phyloP scores from a whole-genome alignment of 2,329 filamentous ascomycete genomes.

The Dissoconium aciculare region DNA sequence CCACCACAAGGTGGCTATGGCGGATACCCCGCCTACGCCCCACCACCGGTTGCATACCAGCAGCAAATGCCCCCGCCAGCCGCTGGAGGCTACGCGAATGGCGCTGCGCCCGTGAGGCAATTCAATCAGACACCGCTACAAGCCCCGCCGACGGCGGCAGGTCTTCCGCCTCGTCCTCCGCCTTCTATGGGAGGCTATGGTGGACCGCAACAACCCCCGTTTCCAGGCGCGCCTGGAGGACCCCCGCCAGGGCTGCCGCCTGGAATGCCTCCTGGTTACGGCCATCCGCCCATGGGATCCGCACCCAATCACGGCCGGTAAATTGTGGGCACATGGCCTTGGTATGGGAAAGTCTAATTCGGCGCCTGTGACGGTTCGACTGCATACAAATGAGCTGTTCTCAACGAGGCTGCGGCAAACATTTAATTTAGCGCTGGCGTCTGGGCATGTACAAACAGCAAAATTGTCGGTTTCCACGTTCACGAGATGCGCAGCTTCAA shows the following conservation, averaged over 20 bases:
- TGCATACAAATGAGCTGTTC: too few relatives aligned
- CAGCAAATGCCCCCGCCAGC: slow-evolving; percentile 13
- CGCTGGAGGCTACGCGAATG: slow-evolving; percentile 10
- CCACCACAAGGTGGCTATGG: neutral
- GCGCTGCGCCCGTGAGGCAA: slow-evolving; percentile 8
- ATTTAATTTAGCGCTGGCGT: too few relatives aligned
- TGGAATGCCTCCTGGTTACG: neutral
- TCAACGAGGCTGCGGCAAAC: too few relatives aligned
- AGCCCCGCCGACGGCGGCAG: slow-evolving; percentile 44
- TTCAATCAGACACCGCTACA: slow-evolving; percentile 36
- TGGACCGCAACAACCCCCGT: slow-evolving; percentile 33
- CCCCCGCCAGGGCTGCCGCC: slow-evolving; percentile 25
- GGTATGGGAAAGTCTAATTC: too few relatives aligned
- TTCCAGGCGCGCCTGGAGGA: slow-evolving; percentile 27
- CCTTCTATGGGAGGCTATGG: slow-evolving; percentile 53
- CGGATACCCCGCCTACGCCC: neutral
- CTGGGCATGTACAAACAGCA: too few relatives aligned
- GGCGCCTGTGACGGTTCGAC: too few relatives aligned
- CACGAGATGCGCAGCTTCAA: too few relatives aligned
- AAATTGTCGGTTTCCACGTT: too few relatives aligned
- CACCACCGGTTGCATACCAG: slow-evolving; percentile 16
- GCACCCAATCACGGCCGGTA: neutral
- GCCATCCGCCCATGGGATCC: neutral
- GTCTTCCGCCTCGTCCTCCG: slow-evolving; percentile 54
- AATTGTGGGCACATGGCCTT: too few relatives aligned